A percentile compares a stretch with the other conserved stretches of the same genome.
These are phyloP conservation scores for Tulasnella sp. DNA, from an alignment of 768 basidiomycete genomes.

Conservation along the genomic window DNA sequence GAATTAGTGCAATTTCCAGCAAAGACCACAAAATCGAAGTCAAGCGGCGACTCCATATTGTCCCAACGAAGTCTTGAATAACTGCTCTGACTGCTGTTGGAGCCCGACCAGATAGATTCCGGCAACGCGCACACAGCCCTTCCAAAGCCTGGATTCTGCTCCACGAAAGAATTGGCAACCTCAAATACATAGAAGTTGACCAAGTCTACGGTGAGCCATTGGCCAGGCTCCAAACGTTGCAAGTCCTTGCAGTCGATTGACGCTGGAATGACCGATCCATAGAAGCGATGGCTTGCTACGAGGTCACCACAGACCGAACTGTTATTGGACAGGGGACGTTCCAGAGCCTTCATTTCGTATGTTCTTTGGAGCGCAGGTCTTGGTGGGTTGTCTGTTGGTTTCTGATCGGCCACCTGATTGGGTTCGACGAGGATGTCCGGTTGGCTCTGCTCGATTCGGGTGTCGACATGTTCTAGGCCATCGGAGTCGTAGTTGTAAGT, in stretches of 20 bases:
- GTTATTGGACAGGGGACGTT: neutral
- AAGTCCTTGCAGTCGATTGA: neutral
- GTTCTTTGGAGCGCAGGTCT: neutral
- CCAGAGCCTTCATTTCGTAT: neutral
- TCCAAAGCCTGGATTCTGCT: neutral
- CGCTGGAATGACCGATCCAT: neutral
- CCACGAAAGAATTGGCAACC: neutral
- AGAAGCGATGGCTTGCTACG: neutral
- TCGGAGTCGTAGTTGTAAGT: too few species aligned
- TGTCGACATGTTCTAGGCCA: too few species aligned
- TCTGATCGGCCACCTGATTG: neutral
- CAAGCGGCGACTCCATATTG: neutral
- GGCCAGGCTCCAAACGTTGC: neutral
- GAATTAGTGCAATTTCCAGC: neutral
- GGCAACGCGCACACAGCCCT: neutral
- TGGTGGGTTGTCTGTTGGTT: neutral
- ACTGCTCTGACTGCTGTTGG: neutral
- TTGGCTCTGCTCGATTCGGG: too few species aligned
- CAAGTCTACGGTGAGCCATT: neutral
- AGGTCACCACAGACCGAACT: neutral
- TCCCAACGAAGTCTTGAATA: neutral
- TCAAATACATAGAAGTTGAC: neutral
- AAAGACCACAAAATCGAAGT: neutral
- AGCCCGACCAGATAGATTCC: neutral
- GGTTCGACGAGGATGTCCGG: neutral